Evolutionary conservation across 148 eudicot genomes (phyloP), one percentile per base, ranked within the genome.

Genomic region (Nyssa sinensis): DNA sequence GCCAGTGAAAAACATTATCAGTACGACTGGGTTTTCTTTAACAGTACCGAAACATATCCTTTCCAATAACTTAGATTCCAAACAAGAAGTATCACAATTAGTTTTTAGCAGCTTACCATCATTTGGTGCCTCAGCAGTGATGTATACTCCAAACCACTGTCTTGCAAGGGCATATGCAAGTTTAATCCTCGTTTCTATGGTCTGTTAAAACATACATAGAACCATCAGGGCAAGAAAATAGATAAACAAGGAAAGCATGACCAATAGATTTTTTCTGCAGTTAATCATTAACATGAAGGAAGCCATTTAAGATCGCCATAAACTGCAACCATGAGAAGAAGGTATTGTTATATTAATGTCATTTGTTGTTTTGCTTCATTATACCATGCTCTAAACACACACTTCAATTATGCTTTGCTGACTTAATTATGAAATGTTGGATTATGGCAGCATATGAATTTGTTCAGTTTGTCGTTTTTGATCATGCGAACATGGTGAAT

Each of bases 141-240:
- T 89, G 86, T 85, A 95, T 47, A 95, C 93, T 68, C 98, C 98
- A 84, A 95, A 95, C 98, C 98, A 95, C 79, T 92, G 98, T 66
- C 92, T 84, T 81, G 98, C 94, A 77, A 95, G 96, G 68, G 97
- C 97, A 85, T 85, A 82, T 68, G 97, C 92, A 76, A 95, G 90
- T 81, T 82, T 89, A 64, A 92, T 90, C 81, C 97, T 90, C 71
- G 98, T 92, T 82, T 82, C 91, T 80, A 95, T 89, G 16, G 89
- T 89, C 98, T 94, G 94, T 75, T 59, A 65, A 72, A 74, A 58
- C 21, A 28, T 65, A 44, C 25, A 65, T 44, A 9, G 67, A 53
- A 29, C 35, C 72, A 83, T 69, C 37, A 61, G 65, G 31, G 68
- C 23, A 14, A 5, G 35, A 41, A 14, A 27, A 51, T 47, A 8